These are phyloP conservation scores for Brassica hybrid DNA, from an alignment of 441 rosid species.

Conservation along the genomic window DNA sequence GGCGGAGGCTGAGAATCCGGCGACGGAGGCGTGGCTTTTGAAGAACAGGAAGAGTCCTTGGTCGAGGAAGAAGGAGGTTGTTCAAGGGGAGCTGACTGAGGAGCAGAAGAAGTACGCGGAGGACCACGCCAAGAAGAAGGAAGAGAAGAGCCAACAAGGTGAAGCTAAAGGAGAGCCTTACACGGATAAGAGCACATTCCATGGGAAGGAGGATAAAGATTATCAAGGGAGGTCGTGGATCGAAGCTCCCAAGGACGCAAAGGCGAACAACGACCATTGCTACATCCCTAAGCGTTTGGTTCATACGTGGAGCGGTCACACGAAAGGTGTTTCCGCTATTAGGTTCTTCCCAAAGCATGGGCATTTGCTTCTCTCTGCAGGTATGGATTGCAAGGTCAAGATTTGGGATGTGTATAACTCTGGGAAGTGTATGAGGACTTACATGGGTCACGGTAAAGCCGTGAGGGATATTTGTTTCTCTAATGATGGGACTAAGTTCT, in stretches of 20 bases:
- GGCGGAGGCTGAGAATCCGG: conserved; percentile 76
- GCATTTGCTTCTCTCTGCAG: conserved; percentile 97
- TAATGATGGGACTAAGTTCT: conserved; percentile 92
- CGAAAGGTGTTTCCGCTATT: conserved; percentile 95
- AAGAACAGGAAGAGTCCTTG: conserved; percentile 94
- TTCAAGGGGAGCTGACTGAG: conserved; percentile 84
- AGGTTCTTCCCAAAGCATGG: conserved; percentile 93
- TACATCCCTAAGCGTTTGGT: conserved; percentile 91
- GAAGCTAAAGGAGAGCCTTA: conserved; percentile 81
- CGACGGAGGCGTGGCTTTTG: conserved; percentile 74
- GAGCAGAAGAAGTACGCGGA: conserved; percentile 99
- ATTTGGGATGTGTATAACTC: conserved; percentile 99
- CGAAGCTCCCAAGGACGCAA: conserved; percentile 95
- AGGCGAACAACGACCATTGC: conserved; percentile 95
- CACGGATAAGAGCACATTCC: conserved; percentile 89
- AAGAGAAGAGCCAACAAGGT: conserved; percentile 68
- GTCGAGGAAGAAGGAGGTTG: conserved; percentile 93
- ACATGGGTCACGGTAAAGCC: conserved; percentile 95
- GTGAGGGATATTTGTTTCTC: conserved; percentile 92
- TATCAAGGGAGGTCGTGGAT: conserved; percentile 99
- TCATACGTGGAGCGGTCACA: conserved; percentile 99
- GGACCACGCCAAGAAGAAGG: conserved; percentile 93
- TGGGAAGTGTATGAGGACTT: conserved; percentile 98
- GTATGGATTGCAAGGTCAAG: conserved; percentile 96
- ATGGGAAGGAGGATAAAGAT: conserved; percentile 95